A percentile compares a stretch with the other conserved stretches of the same genome.
These are phyloP conservation scores for Penicillium decumbens DNA, from an alignment of 2,329 filamentous ascomycete genomes.

Conservation along the genomic window DNA sequence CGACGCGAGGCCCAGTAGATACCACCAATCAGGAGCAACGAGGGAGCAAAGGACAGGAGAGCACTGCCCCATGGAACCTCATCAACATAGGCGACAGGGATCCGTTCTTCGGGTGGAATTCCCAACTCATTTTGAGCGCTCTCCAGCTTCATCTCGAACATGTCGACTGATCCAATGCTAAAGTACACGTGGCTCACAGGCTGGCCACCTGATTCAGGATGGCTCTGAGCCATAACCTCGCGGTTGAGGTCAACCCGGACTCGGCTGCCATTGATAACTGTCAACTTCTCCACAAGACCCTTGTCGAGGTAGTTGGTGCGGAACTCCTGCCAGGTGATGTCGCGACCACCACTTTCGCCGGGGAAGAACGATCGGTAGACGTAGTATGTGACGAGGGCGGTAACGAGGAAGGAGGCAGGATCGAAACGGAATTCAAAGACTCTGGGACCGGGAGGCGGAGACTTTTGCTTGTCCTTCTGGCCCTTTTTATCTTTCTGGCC, in stretches of 20 bases:
- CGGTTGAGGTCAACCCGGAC: constrained; percentile 79
- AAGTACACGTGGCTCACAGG: constrained; percentile 82
- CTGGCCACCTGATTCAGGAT: constrained; percentile 69
- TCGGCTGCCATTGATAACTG: constrained; percentile 68
- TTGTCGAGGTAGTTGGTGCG: constrained; percentile 90
- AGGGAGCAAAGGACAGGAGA: constrained; percentile 78
- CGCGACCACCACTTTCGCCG: constrained; percentile 58
- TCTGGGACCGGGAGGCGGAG: constrained; percentile 30
- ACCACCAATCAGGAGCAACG: constrained; percentile 76
- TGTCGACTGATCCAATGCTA: constrained; percentile 88
- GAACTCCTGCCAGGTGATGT: constrained; percentile 98
- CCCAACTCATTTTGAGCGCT: constrained; percentile 80
- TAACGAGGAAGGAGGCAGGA: constrained; percentile 53
- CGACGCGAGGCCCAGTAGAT: constrained; percentile 75
- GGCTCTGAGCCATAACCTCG: constrained; percentile 65
- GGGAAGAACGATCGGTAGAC: constrained; percentile 63
- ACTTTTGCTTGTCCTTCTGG: constrained; percentile 23
- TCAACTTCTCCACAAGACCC: constrained; percentile 88
- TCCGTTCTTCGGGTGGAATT: constrained; percentile 81
- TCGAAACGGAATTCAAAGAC: constrained; percentile 51
- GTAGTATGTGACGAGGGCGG: constrained; percentile 58
- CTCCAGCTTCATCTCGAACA: constrained; percentile 84
- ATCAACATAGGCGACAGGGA: constrained; percentile 81
- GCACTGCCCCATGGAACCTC: constrained; percentile 70
- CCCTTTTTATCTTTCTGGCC: constrained; percentile 22